phyloP scores from a whole-genome alignment of 495 filamentous ascomycete genomes.

The Xylaria venustula region DNA sequence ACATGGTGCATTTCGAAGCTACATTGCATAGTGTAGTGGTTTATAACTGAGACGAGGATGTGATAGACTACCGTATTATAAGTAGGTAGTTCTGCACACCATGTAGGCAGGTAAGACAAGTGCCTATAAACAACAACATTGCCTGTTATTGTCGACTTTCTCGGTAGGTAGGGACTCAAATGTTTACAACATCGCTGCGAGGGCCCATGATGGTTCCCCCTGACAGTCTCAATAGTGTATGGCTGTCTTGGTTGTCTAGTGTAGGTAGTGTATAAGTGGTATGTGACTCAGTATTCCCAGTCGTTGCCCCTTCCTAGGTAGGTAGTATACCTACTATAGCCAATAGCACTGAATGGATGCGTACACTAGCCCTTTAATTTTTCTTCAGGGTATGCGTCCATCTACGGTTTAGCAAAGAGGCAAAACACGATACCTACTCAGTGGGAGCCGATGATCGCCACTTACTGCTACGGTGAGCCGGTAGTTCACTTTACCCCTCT shows the following conservation, averaged over 20 bases:
- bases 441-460: conserved; percentile 1
- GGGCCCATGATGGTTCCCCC: conserved; percentile 1
- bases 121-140: too few relatives aligned
- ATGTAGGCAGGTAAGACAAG: too few relatives aligned
- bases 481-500: background rate
- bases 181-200: background rate
- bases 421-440: conserved; percentile 5
- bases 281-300: background rate
- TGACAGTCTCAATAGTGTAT: background rate
- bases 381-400: background rate
- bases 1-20: conserved; percentile 26
- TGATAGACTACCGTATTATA: background rate
- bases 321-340: background rate
- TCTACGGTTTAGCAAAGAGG: conserved; percentile 1
- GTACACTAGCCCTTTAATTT: too few relatives aligned
- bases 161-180: too few relatives aligned
- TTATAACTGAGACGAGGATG: background rate
- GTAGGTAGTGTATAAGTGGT: too few relatives aligned
- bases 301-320: too few relatives aligned
- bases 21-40: background rate
- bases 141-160: too few relatives aligned
- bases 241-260: too few relatives aligned
- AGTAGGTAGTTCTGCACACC: too few relatives aligned
- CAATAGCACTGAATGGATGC: too few relatives aligned
- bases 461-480: background rate